phyloP scores from a whole-genome alignment of 2,329 filamentous ascomycete species.

The Leptodontidium sp. region DNA sequence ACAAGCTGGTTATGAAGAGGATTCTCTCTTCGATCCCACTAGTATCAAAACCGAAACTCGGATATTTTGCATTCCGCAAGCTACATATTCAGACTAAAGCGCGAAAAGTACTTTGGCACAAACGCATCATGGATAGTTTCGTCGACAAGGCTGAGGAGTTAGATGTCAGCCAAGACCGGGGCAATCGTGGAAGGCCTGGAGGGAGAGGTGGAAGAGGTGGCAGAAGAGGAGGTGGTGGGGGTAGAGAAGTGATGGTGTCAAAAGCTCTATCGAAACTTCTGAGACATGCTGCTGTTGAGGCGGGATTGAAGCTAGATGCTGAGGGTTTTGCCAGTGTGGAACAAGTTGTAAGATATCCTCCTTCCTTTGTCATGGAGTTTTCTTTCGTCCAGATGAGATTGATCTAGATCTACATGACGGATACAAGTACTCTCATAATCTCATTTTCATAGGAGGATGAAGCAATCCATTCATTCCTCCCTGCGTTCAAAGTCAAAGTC shows the following conservation, averaged over 20 bases:
- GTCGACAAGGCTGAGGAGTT: constrained; percentile 23
- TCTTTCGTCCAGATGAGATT: background rate
- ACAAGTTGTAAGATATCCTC: constrained; percentile 60
- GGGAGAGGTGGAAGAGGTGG: constrained; percentile 29
- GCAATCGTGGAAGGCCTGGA: constrained; percentile 18
- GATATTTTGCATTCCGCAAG: background rate
- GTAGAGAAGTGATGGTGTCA: constrained; percentile 44
- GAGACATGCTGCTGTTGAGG: constrained; percentile 53
- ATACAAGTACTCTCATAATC: no score
- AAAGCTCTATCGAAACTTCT: constrained; percentile 48
- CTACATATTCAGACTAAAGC: background rate
- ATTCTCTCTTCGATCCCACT: background rate
- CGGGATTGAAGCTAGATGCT: constrained; percentile 63
- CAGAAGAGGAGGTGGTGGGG: constrained; percentile 29
- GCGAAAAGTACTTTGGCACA: background rate
- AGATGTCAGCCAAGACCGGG: constrained; percentile 17
- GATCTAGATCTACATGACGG: no score
- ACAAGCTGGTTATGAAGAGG: background rate
- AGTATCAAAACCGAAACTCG: background rate
- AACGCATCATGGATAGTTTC: constrained; percentile 13
- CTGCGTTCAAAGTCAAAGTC: background rate
- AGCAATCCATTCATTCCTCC: no score
- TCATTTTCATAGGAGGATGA: no score
- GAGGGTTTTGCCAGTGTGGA: constrained; percentile 68
- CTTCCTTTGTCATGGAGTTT: background rate